A percentile compares a stretch with the other conserved stretches of the same genome.
Evolutionary conservation across 352 stramenopile species (phyloP).

Genomic region (Globisporangium radiosum): DNA sequence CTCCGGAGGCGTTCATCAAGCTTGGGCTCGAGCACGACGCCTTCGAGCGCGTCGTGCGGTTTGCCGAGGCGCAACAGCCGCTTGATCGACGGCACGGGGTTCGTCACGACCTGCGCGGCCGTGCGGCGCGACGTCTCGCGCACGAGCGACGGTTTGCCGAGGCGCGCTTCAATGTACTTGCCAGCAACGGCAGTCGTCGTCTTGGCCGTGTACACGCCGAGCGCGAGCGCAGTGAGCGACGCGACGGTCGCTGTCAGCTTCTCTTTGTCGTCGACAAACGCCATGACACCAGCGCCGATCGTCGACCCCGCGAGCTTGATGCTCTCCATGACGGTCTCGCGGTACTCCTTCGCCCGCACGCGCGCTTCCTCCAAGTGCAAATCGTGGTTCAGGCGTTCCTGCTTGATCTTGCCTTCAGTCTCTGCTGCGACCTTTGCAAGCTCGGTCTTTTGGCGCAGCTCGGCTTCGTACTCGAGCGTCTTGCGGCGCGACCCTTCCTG

Average conservation of each 20-base stretch:
- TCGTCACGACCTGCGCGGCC: slow-evolving; percentile 66
- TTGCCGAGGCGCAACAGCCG: slow-evolving; percentile 84
- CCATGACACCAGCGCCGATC: slow-evolving; percentile 90
- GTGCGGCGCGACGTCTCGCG: slow-evolving; percentile 94
- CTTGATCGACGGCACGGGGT: slow-evolving; percentile 86
- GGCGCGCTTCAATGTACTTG: slow-evolving; percentile 93
- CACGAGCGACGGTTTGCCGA: slow-evolving; percentile 97
- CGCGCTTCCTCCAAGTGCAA: slow-evolving; percentile 95
- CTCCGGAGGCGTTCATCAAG: slow-evolving; percentile 92
- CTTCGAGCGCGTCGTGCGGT: slow-evolving; percentile 92
- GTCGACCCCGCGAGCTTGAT: slow-evolving; percentile 94
- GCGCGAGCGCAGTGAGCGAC: slow-evolving; percentile 90
- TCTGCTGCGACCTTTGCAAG: slow-evolving; percentile 95
- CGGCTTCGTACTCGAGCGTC: slow-evolving; percentile 96
- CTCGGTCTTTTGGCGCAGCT: slow-evolving; percentile 93
- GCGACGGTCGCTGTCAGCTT: slow-evolving; percentile 95
- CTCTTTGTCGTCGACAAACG: slow-evolving; percentile 93
- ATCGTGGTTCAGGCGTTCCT: slow-evolving; percentile 98
- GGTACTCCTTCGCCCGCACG: slow-evolving; percentile 86
- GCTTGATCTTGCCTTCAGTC: slow-evolving; percentile 92
- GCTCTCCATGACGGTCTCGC: slow-evolving; percentile 94
- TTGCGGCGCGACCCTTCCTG: slow-evolving; percentile 96
- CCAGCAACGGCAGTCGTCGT: slow-evolving; percentile 90
- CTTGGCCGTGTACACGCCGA: slow-evolving; percentile 95
- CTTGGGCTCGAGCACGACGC: slow-evolving; percentile 92